Conservation (phyloP, 768 basidiomycete species). For the Phaffia australis region DNA sequence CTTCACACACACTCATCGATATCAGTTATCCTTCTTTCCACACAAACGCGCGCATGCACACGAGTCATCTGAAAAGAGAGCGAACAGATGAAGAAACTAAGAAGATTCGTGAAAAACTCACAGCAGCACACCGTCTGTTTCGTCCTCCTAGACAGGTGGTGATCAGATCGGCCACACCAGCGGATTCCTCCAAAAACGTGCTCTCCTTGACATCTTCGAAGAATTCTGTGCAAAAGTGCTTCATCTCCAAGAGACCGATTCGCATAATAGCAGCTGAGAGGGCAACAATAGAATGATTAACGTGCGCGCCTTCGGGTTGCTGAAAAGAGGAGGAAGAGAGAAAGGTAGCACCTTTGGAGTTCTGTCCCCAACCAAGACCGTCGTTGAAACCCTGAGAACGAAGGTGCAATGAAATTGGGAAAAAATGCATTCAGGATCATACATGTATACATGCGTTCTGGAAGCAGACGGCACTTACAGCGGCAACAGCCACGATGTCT, state of each 20-base stretch:
- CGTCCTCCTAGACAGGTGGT: conserved; percentile 38
- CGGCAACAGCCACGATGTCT: conserved; percentile 43
- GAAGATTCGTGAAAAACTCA: neutral
- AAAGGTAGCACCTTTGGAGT: conserved; percentile 37
- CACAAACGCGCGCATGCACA: conserved; percentile 28
- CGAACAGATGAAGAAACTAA: neutral
- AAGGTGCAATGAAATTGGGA: neutral
- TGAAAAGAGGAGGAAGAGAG: neutral
- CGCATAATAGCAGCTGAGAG: conserved; percentile 42
- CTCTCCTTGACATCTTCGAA: conserved; percentile 40
- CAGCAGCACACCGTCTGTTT: conserved; percentile 17
- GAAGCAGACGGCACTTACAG: neutral
- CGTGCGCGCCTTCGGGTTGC: neutral
- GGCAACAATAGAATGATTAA: neutral
- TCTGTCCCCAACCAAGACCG: conserved; percentile 42
- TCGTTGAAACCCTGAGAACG: conserved; percentile 40
- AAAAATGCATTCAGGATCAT: neutral
- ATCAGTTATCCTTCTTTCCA: neutral
- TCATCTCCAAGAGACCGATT: conserved; percentile 45
- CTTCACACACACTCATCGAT: neutral
- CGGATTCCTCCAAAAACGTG: conserved; percentile 42
- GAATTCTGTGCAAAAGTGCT: conserved; percentile 43
- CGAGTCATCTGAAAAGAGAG: conserved; percentile 35
- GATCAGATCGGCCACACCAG: conserved; percentile 45
- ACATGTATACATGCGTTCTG: neutral